Conservation (phyloP, 169 alveolate species). For the Perkinsus chesapeaki region DNA sequence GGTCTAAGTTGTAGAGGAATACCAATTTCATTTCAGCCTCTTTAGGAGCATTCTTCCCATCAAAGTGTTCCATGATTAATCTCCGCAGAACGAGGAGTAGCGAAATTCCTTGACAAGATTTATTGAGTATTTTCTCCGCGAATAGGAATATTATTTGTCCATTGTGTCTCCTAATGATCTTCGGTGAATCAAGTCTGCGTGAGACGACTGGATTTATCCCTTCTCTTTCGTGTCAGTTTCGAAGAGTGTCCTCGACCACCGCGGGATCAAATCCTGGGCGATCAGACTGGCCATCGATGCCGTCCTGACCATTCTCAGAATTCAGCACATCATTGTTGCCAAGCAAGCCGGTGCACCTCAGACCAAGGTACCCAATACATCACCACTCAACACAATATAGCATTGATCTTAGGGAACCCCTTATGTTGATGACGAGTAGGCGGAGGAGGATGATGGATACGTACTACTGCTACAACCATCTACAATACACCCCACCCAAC, state of each 20-base stretch:
- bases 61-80: too few species aligned
- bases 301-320: conserved; percentile 89
- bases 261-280: conserved; percentile 88
- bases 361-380: background rate
- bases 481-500: too few species aligned
- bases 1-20: background rate
- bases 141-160: too few species aligned
- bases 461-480: background rate
- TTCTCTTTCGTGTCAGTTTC: conserved; percentile 5
- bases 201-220: conserved; percentile 57
- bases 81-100: too few species aligned
- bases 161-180: conserved; percentile 62
- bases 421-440: background rate
- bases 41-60: too few species aligned
- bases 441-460: too few species aligned
- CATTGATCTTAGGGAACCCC: background rate
- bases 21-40: too few species aligned
- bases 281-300: conserved; percentile 92
- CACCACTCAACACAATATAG: background rate
- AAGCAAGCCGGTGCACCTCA: conserved; percentile 99
- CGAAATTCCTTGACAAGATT: too few species aligned
- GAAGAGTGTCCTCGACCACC: conserved; percentile 75
- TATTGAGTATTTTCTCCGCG: too few species aligned
- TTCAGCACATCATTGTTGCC: conserved; percentile 96
- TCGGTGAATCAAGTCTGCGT: conserved; percentile 47